Evolutionary conservation across 345 rosid genomes (phyloP).

Genomic region (Ailanthus altissimus): DNA sequence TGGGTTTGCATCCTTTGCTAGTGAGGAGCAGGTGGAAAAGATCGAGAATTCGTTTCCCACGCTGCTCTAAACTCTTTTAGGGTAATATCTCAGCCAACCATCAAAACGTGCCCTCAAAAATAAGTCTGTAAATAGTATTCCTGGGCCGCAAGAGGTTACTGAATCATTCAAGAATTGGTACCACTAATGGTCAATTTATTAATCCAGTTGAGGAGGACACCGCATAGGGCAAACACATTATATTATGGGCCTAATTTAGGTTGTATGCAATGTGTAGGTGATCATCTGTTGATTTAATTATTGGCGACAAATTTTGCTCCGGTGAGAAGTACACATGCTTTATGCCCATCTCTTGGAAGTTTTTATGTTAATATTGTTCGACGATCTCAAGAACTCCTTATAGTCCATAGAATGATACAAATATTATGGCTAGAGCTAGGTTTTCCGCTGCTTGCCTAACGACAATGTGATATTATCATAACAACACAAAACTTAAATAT

Average conservation of each 20-base stretch:
- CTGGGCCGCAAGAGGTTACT: background rate
- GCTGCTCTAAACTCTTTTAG: slow-evolving; percentile 18
- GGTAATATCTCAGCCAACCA: slow-evolving; percentile 1
- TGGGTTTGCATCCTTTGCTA: slow-evolving; percentile 66
- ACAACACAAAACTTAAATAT: too few species aligned
- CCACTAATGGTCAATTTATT: background rate
- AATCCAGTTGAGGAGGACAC: background rate
- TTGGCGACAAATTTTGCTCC: background rate
- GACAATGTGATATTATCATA: too few species aligned
- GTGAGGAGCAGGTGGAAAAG: slow-evolving; percentile 69
- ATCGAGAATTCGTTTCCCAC: slow-evolving; percentile 57
- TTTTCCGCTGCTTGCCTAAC: too few species aligned
- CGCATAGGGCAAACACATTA: background rate
- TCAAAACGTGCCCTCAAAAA: background rate
- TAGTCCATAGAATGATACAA: background rate
- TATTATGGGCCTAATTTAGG: background rate
- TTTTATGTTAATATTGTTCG: background rate
- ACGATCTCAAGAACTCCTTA: background rate
- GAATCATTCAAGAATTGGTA: background rate
- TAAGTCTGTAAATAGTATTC: slow-evolving; percentile 18
- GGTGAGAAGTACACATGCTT: background rate
- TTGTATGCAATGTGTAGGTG: background rate
- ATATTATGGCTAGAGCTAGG: background rate
- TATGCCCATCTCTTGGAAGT: background rate
- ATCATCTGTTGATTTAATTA: background rate